A percentile compares a stretch with the other conserved stretches of the same genome.
phyloP scores from a whole-genome alignment of 2,329 filamentous ascomycete species.

The Colletotrichum acutatum region DNA sequence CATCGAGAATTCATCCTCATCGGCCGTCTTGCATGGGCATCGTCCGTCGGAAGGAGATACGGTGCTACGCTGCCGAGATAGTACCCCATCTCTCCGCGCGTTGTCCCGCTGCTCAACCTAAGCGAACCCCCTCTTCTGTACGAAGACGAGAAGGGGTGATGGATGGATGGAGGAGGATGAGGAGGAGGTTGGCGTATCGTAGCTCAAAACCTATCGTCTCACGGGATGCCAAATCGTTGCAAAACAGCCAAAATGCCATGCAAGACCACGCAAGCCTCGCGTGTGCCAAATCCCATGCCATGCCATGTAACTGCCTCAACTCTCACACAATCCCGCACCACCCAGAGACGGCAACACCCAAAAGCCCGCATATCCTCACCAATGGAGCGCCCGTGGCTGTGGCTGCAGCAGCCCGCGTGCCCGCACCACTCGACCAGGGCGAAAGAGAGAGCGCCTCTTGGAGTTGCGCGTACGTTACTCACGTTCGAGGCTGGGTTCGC shows the following conservation, averaged over 20 bases:
- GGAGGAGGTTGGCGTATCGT: not conserved
- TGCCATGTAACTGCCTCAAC: conserved; percentile 1
- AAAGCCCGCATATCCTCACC: conserved; percentile 1
- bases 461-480: conserved; percentile 1
- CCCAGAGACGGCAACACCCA: not conserved
- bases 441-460: not conserved
- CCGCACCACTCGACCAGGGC: not conserved
- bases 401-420: conserved; percentile 13
- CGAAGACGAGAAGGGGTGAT: not conserved
- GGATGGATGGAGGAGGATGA: not conserved
- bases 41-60: conserved; percentile 6
- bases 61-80: not conserved
- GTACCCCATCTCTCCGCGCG: not conserved
- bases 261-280: conserved; percentile 24
- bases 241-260: conserved; percentile 23
- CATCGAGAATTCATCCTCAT: conserved; percentile 12
- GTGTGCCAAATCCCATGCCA: not conserved
- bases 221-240: not conserved
- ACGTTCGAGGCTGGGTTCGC: not conserved
- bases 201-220: not conserved
- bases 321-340: not conserved
- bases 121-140: not conserved
- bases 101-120: not conserved
- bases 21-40: conserved; percentile 26
- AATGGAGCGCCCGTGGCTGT: conserved; percentile 21